phyloP scores from a whole-genome alignment of 139 green algal species.

The Chlorella sp. region DNA sequence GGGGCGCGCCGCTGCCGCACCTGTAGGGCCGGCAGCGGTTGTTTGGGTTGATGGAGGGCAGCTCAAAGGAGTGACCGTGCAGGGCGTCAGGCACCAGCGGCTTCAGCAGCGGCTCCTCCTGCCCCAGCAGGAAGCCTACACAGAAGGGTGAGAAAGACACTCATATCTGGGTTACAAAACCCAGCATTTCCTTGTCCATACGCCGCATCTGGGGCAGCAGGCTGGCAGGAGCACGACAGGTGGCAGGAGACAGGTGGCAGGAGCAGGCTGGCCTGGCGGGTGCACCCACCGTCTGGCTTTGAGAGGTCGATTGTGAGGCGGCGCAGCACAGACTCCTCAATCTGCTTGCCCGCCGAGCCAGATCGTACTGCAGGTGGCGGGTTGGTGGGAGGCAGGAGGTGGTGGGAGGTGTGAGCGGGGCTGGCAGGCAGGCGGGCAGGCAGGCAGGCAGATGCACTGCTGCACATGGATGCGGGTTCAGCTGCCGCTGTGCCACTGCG shows the following conservation, averaged over 20 bases:
- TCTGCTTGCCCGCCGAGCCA: not conserved
- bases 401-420: not conserved
- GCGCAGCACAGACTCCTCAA: conserved; percentile 4
- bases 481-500: not conserved
- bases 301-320: conserved; percentile 36
- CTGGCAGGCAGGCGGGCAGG: not conserved
- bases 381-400: not conserved
- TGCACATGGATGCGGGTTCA: no score
- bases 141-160: not conserved
- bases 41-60: conserved; percentile 53
- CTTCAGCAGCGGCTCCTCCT: conserved; percentile 24
- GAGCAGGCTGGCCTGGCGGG: not conserved
- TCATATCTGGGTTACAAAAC: no score
- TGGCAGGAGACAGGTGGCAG: not conserved
- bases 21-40: conserved; percentile 23
- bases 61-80: conserved; percentile 43
- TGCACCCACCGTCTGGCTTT: conserved; percentile 16
- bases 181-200: no score
- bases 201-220: no score
- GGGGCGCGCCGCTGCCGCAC: not conserved
- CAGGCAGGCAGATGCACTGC: not conserved
- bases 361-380: not conserved
- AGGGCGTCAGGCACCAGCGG: conserved; percentile 19
- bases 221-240: no score
- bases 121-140: conserved; percentile 8